Base-by-base conservation (phyloP, 2,329 filamentous ascomycete species). In the Fusarium transvaalense region DNA sequence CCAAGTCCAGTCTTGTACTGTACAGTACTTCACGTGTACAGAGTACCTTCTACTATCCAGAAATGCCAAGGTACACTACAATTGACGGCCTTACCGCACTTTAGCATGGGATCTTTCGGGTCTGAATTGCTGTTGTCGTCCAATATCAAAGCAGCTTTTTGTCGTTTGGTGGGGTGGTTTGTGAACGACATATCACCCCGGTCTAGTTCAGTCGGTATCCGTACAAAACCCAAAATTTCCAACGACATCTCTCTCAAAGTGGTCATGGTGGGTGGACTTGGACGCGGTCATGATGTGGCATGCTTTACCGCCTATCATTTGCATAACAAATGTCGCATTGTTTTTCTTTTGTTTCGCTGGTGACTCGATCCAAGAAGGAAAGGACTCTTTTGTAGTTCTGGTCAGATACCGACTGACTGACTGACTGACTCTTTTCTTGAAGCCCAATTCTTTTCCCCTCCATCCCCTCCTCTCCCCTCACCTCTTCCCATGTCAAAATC, bases 51-150 rank as follows among this genome's bases (percentile, higher is more conserved):
- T 42, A n/a, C 25, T n/a, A 42, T 29, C 21, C 19, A 56, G 45
- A 53, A 42, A 56, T 56, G 56, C 68, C 66, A 68, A 66, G 69
- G 58, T 61, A 39, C 23, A 51, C 34, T 51, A 48, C 61, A 69
- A 62, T 69, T 55, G 48, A 64, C 39, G 53, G 58, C 45, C 64
- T 68, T 68, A 65, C 64, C 60, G 56, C 47, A 63, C 64, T 68
- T 68, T 68, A 68, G 60, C 42, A 65, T 61, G 51, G 65, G 65
- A 52, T 45, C 66, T 66, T 69, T 68, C 45, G 65, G 66, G 65
- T 59, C 38, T 45, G 55, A 66, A 50, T 58, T 66, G 54, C 31
- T 54, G 39, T 41, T 43, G 37, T 68, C 42, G 50, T 63, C 66
- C 66, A 69, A 52, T 69, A 63, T 69, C 52, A 41, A 56, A 43